Percentiles rank a stretch among this genome's conserved stretches.
phyloP scores from a whole-genome alignment of 2,329 filamentous ascomycete genomes.

The Alternaria sp. region DNA sequence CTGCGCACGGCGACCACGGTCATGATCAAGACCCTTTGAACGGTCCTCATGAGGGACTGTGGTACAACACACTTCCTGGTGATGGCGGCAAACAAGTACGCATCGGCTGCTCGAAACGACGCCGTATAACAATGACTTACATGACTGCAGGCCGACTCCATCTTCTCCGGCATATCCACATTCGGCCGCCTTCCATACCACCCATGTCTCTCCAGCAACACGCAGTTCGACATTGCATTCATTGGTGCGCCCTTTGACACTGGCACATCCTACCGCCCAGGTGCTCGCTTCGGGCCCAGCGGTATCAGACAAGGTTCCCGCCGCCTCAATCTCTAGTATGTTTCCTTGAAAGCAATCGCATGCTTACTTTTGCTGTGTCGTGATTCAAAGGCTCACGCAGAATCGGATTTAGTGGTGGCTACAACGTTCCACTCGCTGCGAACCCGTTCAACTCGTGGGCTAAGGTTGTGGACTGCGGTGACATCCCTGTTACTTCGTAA shows the following conservation, averaged over 20 bases:
- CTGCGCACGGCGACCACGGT: conserved; percentile 66
- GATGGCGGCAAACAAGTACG: conserved; percentile 82
- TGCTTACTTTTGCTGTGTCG: conserved; percentile 42
- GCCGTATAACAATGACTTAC: conserved; percentile 19
- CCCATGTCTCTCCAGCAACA: conserved; percentile 74
- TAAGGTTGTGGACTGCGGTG: conserved; percentile 80
- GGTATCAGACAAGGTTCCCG: conserved; percentile 87
- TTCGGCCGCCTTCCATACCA: conserved; percentile 81
- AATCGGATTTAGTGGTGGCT: conserved; percentile 73
- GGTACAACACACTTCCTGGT: conserved; percentile 83
- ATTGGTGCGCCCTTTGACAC: conserved; percentile 88
- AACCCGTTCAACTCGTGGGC: conserved; percentile 86
- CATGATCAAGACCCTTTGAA: conserved; percentile 65
- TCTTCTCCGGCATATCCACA: conserved; percentile 87
- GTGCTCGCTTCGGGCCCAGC: conserved; percentile 82
- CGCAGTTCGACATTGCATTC: conserved; percentile 85
- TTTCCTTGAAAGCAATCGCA: conserved; percentile 48
- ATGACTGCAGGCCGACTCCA: conserved; percentile 73
- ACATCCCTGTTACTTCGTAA: conserved; percentile 84
- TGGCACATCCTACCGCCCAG: conserved; percentile 82
- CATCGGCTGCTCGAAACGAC: not conserved
- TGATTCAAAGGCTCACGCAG: conserved; percentile 56
- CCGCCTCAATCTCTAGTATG: conserved; percentile 85
- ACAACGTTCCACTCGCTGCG: conserved; percentile 80
- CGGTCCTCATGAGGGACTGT: conserved; percentile 76